Evolutionary conservation across 2,329 filamentous ascomycete genomes (phyloP).

Genomic region (Rutstroemia sp.): DNA sequence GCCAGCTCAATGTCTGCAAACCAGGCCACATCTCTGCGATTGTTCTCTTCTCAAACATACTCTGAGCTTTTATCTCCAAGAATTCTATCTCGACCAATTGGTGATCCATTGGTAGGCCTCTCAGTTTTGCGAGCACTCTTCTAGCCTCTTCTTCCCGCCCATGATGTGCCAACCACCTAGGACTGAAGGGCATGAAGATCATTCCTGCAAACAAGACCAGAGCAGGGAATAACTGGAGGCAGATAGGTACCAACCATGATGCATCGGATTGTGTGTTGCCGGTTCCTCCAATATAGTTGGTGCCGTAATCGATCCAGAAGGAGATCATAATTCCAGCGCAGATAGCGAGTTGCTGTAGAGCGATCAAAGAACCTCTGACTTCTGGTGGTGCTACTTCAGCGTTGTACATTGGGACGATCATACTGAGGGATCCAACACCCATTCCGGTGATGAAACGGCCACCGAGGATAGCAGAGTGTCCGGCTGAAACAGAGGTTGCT

Average conservation of each 20-base stretch:
- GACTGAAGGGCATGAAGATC: conserved; percentile 73
- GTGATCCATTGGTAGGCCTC: conserved; percentile 53
- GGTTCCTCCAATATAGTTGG: conserved; percentile 61
- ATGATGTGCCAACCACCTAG: conserved; percentile 68
- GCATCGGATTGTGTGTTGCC: conserved; percentile 51
- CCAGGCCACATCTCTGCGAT: conserved; percentile 62
- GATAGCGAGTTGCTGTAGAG: conserved; percentile 57
- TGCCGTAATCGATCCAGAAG: conserved; percentile 58
- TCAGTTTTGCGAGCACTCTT: conserved; percentile 53
- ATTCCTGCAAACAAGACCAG: conserved; percentile 61
- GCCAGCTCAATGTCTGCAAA: conserved; percentile 48
- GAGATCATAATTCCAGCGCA: conserved; percentile 48
- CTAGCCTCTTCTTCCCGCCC: conserved; percentile 61
- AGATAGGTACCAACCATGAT: conserved; percentile 68
- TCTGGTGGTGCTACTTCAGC: conserved; percentile 52
- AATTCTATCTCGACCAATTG: conserved; percentile 69
- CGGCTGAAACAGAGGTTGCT: conserved; percentile 49
- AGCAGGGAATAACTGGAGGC: conserved; percentile 62
- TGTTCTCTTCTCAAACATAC: conserved; percentile 67
- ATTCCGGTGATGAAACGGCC: conserved; percentile 69
- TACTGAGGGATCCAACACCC: conserved; percentile 61
- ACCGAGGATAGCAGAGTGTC: conserved; percentile 55
- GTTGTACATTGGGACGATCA: conserved; percentile 52
- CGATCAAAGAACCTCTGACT: conserved; percentile 58
- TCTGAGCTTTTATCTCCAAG: conserved; percentile 76